Base-by-base conservation (phyloP, 257 asterid species). In the Ehretia macrophylla region DNA sequence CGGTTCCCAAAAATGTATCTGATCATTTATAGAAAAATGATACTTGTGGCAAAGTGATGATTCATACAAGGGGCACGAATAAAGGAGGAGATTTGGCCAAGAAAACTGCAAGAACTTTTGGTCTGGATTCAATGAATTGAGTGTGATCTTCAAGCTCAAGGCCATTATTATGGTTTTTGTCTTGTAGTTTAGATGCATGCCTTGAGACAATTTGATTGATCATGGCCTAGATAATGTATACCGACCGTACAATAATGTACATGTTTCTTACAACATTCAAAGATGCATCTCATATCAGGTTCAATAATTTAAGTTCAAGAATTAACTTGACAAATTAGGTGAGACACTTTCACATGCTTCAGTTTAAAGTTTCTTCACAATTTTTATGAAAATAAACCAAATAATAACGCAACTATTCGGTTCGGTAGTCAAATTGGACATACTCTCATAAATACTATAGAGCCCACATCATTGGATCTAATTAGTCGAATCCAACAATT, bases 221-320 rank as follows among this genome's bases (percentile, higher is more conserved):
- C 10, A 27, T 52, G 14, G 20, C 14, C 57, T 27, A 11, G 23
- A 23, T 42, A 44, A 56, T 65, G 55, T 71, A 75, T 76, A 64
- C 32, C 23, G 17, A 71, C 87, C 94, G 89, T 82, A 80, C 89
- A 64, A 57, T 51, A 66, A 67, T 58, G 63, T 47, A 64, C 65
- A 52, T 14, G 12, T 6, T 37, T 59, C 66, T 38, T 42, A 11
- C 16, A 52, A 35, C 58, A 5, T 51, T 61, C 55, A 22, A 52
- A 52, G 38, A 32, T 23, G 17, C 38, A 23, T 52, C 12, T 10
- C 11, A 52, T 1, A 52, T 37, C 57, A 11, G 20, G 20, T 52
- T 21, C 57, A 52, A 52, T 52, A 8, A 23, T 52, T 32, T 16
- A 21, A 52, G 38, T 52, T 37, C 3, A 52, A 52, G 57, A 11